Percentiles rank a stretch among this genome's conserved stretches.
Evolutionary conservation across 2,329 filamentous ascomycete species (phyloP).

Genomic region (Pseudogymnoascus sp.): DNA sequence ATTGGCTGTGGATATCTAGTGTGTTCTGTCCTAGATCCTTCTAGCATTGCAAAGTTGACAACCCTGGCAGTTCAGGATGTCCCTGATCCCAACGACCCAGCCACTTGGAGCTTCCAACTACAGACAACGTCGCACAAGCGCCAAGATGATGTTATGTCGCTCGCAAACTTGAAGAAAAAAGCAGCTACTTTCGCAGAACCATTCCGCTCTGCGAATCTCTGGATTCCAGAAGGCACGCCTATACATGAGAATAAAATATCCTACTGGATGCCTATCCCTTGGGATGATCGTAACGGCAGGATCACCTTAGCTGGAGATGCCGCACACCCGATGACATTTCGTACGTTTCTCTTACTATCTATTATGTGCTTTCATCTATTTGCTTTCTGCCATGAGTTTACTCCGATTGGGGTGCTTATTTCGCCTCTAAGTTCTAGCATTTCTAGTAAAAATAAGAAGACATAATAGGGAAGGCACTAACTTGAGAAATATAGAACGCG

Average conservation of each 20-base stretch:
- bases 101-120: constrained; percentile 20
- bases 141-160: constrained; percentile 1
- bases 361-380: background rate
- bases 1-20: constrained; percentile 5
- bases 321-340: constrained; percentile 46
- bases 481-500: constrained; percentile 25
- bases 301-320: constrained; percentile 45
- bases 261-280: constrained; percentile 31
- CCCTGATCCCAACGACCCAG: constrained; percentile 15
- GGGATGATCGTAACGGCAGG: constrained; percentile 35
- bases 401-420: background rate
- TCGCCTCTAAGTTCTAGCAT: background rate
- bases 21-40: background rate
- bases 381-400: background rate
- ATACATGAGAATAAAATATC: constrained; percentile 16
- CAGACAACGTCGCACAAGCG: constrained; percentile 17
- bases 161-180: constrained; percentile 14
- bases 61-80: constrained; percentile 9
- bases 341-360: constrained; percentile 12
- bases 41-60: constrained; percentile 1
- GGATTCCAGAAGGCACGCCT: constrained; percentile 14
- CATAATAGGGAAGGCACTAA: background rate
- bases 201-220: constrained; percentile 15
- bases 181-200: constrained; percentile 15
- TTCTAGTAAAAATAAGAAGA: background rate